Conservation (phyloP, 352 stramenopile genomes). For the Phytophthora sp. region DNA sequence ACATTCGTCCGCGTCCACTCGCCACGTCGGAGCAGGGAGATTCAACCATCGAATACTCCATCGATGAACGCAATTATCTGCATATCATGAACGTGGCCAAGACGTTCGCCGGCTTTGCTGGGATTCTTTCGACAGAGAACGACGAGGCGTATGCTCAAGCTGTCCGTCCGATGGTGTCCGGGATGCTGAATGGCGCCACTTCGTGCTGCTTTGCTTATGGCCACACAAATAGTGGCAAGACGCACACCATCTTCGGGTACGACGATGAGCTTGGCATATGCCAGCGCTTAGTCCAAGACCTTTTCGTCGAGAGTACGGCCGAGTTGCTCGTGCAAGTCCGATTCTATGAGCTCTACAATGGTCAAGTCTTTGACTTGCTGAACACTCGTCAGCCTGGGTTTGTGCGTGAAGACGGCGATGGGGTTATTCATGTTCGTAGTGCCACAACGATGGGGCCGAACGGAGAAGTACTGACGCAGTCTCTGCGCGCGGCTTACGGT, state of each 20-base stretch:
- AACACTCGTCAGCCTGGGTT: constrained; percentile 52
- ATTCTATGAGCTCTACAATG: constrained; percentile 69
- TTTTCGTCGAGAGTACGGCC: constrained; percentile 30
- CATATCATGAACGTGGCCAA: constrained; percentile 20
- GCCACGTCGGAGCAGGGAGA: constrained; percentile 35
- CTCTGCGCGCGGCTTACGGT: constrained; percentile 38
- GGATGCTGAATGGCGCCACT: constrained; percentile 39
- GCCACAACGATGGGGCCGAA: too few relatives aligned
- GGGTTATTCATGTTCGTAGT: constrained; percentile 51
- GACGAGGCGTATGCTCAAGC: constrained; percentile 38
- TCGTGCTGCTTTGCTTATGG: constrained; percentile 68
- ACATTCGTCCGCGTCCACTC: constrained; percentile 43
- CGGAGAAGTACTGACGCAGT: constrained; percentile 56
- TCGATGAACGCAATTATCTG: constrained; percentile 4
- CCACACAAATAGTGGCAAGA: constrained; percentile 68
- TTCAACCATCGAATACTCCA: constrained; percentile 26
- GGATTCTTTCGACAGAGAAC: constrained; percentile 47
- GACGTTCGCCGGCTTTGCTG: constrained; percentile 40
- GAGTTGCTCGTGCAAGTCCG: constrained; percentile 50
- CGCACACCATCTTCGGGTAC: constrained; percentile 70
- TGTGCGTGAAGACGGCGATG: constrained; percentile 53
- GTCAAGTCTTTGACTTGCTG: constrained; percentile 60
- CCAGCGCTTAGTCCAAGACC: constrained; percentile 39
- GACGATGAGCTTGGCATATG: constrained; percentile 47
- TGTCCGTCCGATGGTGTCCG: constrained; percentile 36